Conservation (phyloP, 106 monocot species). For the Amphibolis antarctica region DNA sequence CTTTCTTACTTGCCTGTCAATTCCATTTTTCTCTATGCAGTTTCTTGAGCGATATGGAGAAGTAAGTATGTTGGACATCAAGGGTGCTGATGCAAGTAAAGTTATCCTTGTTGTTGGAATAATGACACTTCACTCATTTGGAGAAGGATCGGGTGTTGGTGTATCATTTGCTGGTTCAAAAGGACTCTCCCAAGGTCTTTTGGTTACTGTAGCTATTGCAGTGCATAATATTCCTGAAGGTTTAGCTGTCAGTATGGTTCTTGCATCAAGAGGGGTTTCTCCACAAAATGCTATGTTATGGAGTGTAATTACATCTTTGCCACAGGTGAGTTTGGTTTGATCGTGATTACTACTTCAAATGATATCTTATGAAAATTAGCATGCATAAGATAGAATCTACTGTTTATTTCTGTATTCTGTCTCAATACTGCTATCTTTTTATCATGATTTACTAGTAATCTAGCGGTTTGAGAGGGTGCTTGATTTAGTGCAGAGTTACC, state of each 20-base stretch:
- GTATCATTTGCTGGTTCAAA: conserved; percentile 95
- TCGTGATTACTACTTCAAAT: background rate
- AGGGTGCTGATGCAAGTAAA: conserved; percentile 98
- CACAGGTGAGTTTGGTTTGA: conserved; percentile 46
- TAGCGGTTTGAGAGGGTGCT: too few species aligned
- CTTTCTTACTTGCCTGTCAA: background rate
- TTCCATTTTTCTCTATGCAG: conserved; percentile 15
- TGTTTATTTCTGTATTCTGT: too few species aligned
- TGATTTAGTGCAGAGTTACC: too few species aligned
- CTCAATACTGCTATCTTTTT: too few species aligned
- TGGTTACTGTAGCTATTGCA: conserved; percentile 91
- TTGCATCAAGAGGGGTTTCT: conserved; percentile 84
- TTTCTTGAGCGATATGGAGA: conserved; percentile 91
- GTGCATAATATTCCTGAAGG: conserved; percentile 99
- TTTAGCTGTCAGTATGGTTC: conserved; percentile 97
- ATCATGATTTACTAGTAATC: too few species aligned
- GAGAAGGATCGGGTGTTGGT: conserved; percentile 96
- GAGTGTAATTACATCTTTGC: conserved; percentile 97
- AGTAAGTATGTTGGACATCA: conserved; percentile 97
- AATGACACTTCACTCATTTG: conserved; percentile 99
- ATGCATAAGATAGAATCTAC: background rate
- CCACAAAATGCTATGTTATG: conserved; percentile 96
- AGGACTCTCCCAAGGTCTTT: conserved; percentile 85
- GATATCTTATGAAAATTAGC: background rate
- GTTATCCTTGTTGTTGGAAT: conserved; percentile 88